A percentile compares a stretch with the other conserved stretches of the same genome.
These are phyloP conservation scores for Stereocaulon alpinum DNA, from an alignment of 495 filamentous ascomycete genomes.

Conservation along the genomic window DNA sequence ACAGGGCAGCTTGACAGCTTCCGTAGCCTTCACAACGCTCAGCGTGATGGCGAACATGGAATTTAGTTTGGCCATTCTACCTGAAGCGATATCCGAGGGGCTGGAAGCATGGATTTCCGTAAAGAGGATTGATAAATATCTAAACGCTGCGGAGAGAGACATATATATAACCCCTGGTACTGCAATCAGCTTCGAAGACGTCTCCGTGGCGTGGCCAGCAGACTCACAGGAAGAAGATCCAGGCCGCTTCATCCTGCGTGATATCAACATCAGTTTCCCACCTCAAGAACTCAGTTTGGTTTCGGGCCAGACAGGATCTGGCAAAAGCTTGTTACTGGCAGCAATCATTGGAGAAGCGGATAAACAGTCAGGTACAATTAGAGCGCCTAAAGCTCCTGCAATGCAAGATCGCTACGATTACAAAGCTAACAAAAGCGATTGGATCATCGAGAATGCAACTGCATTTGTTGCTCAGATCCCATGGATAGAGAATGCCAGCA, in stretches of 20 bases:
- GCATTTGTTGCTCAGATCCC: constrained; percentile 76
- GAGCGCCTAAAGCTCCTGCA: constrained; percentile 34
- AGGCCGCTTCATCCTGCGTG: constrained; percentile 49
- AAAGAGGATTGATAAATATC: constrained; percentile 61
- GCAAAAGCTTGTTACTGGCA: constrained; percentile 53
- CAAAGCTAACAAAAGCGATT: constrained; percentile 52
- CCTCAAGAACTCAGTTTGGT: constrained; percentile 56
- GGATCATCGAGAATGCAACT: constrained; percentile 57
- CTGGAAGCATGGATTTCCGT: constrained; percentile 65
- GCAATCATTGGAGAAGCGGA: constrained; percentile 54
- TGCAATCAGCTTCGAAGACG: constrained; percentile 54
- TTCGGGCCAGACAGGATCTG: constrained; percentile 47
- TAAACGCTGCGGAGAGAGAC: constrained; percentile 55
- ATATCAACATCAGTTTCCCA: constrained; percentile 57
- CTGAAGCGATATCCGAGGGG: constrained; percentile 56
- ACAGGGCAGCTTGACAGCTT: constrained; percentile 53
- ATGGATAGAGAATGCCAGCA: constrained; percentile 77
- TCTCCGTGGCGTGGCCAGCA: constrained; percentile 67
- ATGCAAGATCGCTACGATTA: constrained; percentile 36
- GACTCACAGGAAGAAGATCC: constrained; percentile 31
- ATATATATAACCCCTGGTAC: constrained; percentile 45
- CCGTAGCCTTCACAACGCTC: constrained; percentile 73
- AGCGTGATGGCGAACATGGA: constrained; percentile 65
- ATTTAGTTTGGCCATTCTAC: constrained; percentile 55
- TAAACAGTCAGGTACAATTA: constrained; percentile 36